Percentiles rank a stretch among this genome's conserved stretches.
Evolutionary conservation across 2,329 filamentous ascomycete species (phyloP).

Genomic region (Hypoxylon sp.): DNA sequence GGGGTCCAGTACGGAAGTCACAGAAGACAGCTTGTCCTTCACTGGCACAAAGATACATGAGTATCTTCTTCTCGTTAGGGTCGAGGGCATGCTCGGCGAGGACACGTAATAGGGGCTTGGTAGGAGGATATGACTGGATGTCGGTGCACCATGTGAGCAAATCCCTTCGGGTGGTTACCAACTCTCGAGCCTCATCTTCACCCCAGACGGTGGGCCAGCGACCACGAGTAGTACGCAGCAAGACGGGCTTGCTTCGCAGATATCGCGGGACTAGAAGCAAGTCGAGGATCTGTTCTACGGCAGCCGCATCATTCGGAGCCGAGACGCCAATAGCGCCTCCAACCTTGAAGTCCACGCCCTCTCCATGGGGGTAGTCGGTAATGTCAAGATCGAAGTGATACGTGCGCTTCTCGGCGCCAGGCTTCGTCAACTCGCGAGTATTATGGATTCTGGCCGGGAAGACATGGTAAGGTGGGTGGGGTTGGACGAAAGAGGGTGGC

Average conservation of each 20-base stretch:
- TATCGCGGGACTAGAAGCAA: constrained; percentile 84
- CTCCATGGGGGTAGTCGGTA: constrained; percentile 91
- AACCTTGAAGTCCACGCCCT: constrained; percentile 91
- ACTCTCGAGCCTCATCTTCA: constrained; percentile 84
- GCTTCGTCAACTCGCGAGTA: constrained; percentile 87
- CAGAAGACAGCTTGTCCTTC: constrained; percentile 95
- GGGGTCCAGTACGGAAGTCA: constrained; percentile 90
- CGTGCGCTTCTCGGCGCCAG: constrained; percentile 94
- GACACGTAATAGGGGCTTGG: constrained; percentile 86
- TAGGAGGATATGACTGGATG: constrained; percentile 92
- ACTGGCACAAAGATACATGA: constrained; percentile 86
- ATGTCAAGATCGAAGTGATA: constrained; percentile 98
- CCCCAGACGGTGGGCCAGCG: constrained; percentile 99
- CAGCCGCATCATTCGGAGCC: constrained; percentile 82
- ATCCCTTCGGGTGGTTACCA: constrained; percentile 91
- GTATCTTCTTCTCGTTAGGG: constrained; percentile 87
- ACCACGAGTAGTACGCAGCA: constrained; percentile 83
- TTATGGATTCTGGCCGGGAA: constrained; percentile 90
- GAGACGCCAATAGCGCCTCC: constrained; percentile 95
- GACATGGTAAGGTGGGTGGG: constrained; percentile 93
- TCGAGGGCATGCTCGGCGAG: constrained; percentile 88
- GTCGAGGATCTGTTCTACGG: constrained; percentile 89
- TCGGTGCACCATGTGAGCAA: constrained; percentile 97
- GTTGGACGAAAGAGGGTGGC: constrained; percentile 91
- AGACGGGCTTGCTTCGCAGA: constrained; percentile 85